Percentiles rank a stretch among this genome's conserved stretches.
phyloP scores from a whole-genome alignment of 176 grass and related monocot species.

The Cocos nucifera region DNA sequence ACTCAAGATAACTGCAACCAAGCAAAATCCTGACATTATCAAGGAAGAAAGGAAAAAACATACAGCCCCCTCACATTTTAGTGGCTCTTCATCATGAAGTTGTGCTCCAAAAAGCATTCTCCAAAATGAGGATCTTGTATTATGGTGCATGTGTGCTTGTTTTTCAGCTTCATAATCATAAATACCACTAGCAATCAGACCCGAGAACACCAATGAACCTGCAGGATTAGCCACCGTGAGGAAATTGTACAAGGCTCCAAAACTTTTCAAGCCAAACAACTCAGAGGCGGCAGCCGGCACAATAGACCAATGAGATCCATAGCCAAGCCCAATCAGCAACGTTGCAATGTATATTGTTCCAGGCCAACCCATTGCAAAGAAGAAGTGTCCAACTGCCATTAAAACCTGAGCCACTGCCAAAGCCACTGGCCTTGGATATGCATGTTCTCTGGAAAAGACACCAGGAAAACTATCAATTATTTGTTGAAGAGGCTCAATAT shows the following conservation, averaged over 20 bases:
- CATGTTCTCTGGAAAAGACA: not conserved
- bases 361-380: conserved; percentile 3
- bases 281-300: conserved; percentile 5
- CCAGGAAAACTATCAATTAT: too few relatives aligned
- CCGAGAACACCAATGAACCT: conserved; percentile 4
- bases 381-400: not conserved
- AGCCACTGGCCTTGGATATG: conserved; percentile 3
- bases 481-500: too few relatives aligned
- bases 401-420: conserved; percentile 2
- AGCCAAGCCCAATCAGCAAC: not conserved
- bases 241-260: conserved; percentile 6
- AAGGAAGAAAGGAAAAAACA: conserved; percentile 11
- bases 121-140: not conserved
- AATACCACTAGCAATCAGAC: not conserved
- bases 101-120: not conserved
- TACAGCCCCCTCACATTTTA: conserved; percentile 3
- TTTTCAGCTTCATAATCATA: conserved; percentile 3
- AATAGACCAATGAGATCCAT: not conserved
- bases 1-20: not conserved
- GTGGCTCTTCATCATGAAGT: not conserved
- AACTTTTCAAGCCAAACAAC: conserved; percentile 5
- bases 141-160: not conserved
- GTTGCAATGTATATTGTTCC: not conserved
- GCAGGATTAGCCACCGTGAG: conserved; percentile 2
- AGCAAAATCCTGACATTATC: not conserved